These are phyloP conservation scores for Populus simonii DNA, from an alignment of 345 rosid species.

Conservation along the genomic window DNA sequence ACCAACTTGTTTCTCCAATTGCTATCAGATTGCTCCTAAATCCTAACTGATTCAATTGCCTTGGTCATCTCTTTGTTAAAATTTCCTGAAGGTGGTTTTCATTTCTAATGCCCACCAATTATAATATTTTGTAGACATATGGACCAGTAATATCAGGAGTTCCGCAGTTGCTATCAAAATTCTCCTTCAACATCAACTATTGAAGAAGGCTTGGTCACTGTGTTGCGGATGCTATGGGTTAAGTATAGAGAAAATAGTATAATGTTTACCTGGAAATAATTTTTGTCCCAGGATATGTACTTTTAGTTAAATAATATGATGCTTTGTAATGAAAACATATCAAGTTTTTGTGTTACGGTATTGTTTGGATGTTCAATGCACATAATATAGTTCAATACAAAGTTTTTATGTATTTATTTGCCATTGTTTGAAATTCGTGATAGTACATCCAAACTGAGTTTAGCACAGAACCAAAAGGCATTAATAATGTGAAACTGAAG, in stretches of 20 bases:
- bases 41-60: neutral
- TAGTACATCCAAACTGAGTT: neutral
- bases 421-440: neutral
- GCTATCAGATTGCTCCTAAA: neutral
- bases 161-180: slow-evolving; percentile 74
- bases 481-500: no score
- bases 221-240: neutral
- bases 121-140: slow-evolving; percentile 51
- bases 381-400: neutral
- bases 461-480: neutral
- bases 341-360: neutral
- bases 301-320: neutral
- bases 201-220: slow-evolving; percentile 16
- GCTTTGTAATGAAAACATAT: neutral
- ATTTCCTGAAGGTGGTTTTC: neutral
- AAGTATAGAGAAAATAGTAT: neutral
- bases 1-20: neutral
- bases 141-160: slow-evolving; percentile 69
- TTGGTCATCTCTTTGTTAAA: no score
- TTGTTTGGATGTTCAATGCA: neutral
- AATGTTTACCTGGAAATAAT: neutral
- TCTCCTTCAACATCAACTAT: slow-evolving; percentile 60
- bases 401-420: neutral
- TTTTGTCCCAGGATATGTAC: slow-evolving; percentile 3
- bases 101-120: neutral